Conservation (phyloP, 2,329 filamentous ascomycete species). For the Ophiostoma pallidulum region DNA sequence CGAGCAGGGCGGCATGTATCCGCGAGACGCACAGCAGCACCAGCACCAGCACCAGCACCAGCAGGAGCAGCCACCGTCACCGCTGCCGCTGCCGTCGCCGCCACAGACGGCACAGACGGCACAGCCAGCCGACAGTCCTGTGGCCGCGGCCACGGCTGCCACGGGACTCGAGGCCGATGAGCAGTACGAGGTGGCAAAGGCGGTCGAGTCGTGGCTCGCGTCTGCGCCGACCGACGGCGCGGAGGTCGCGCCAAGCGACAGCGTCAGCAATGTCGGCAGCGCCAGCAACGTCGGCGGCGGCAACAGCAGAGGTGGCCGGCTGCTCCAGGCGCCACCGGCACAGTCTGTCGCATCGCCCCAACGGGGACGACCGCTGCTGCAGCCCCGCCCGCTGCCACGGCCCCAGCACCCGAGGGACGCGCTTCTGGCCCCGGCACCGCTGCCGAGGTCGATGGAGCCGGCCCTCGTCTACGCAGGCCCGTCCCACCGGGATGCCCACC, state of each 20-base stretch:
- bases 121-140: background rate
- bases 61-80: too few relatives aligned
- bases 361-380: background rate
- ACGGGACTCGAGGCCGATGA: background rate
- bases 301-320: too few relatives aligned
- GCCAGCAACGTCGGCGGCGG: too few relatives aligned
- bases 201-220: constrained; percentile 6
- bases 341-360: background rate
- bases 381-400: background rate
- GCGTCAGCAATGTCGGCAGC: background rate
- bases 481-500: background rate
- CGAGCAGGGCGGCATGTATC: too few relatives aligned
- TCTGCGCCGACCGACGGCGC: background rate
- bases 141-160: too few relatives aligned
- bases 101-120: background rate
- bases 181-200: background rate
- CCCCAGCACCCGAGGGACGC: too few relatives aligned
- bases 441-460: too few relatives aligned
- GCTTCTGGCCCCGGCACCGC: too few relatives aligned
- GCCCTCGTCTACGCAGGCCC: too few relatives aligned
- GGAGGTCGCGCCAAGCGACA: background rate
- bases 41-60: background rate
- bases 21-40: background rate
- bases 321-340: background rate
- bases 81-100: too few relatives aligned